These are phyloP conservation scores for Hippophae gyantsensis DNA, from an alignment of 306 rosid genomes.

Conservation along the genomic window DNA sequence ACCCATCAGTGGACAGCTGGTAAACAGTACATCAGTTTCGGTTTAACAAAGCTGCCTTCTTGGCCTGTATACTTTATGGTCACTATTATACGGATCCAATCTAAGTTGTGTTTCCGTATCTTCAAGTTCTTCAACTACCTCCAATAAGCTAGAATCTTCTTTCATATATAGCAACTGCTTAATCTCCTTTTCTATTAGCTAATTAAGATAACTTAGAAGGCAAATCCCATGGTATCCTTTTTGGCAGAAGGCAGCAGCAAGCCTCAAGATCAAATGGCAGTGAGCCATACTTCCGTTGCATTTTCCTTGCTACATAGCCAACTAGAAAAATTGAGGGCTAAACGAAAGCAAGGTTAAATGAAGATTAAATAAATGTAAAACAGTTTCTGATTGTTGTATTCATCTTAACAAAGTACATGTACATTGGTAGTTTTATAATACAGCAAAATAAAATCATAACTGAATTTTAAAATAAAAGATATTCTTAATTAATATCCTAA, in stretches of 20 bases:
- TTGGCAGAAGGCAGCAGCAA: slow-evolving; percentile 64
- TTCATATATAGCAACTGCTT: slow-evolving; percentile 33
- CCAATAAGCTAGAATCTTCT: slow-evolving; percentile 30
- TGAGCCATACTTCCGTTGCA: slow-evolving; percentile 33
- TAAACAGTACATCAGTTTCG: slow-evolving; percentile 50
- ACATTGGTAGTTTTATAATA: no score
- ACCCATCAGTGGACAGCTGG: slow-evolving; percentile 33
- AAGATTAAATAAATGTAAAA: not conserved
- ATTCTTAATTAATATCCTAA: no score
- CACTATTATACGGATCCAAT: slow-evolving; percentile 20
- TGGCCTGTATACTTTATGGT: slow-evolving; percentile 28
- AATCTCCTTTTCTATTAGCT: slow-evolving; percentile 62
- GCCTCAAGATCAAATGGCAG: slow-evolving; percentile 67
- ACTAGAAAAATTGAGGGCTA: not conserved
- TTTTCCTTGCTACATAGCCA: slow-evolving; percentile 41
- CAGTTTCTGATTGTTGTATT: no score
- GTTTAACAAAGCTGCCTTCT: slow-evolving; percentile 45
- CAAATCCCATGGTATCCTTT: slow-evolving; percentile 67
- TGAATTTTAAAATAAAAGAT: no score
- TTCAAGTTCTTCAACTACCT: slow-evolving; percentile 27
- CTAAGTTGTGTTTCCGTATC: slow-evolving; percentile 25
- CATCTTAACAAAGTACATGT: no score
- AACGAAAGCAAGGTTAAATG: not conserved
- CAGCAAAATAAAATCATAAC: no score
- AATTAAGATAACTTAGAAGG: slow-evolving; percentile 69